These are phyloP conservation scores for Trichoderma sp. DNA, from an alignment of 2,329 filamentous ascomycete species.

Conservation along the genomic window DNA sequence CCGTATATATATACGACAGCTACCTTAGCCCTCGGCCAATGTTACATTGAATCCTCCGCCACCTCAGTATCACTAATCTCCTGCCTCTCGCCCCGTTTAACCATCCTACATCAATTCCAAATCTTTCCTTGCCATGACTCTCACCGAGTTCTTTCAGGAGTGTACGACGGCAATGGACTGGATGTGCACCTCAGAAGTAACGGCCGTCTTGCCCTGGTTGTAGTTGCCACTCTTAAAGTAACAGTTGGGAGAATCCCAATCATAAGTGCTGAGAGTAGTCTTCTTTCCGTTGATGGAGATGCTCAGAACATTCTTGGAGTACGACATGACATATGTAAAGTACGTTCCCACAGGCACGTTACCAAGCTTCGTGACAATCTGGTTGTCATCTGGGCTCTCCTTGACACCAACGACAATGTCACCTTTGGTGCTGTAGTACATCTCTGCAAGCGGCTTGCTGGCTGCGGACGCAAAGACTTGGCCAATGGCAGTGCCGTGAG, in stretches of 20 bases:
- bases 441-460: slow-evolving; percentile 42
- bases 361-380: slow-evolving; percentile 35
- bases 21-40: neutral
- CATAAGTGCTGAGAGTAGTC: slow-evolving; percentile 32
- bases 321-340: slow-evolving; percentile 42
- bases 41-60: neutral
- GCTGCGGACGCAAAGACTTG: slow-evolving; percentile 41
- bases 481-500: slow-evolving; percentile 36
- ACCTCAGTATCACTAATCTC: neutral
- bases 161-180: slow-evolving; percentile 24
- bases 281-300: slow-evolving; percentile 35
- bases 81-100: no score
- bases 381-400: slow-evolving; percentile 32
- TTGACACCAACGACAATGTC: slow-evolving; percentile 39
- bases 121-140: neutral
- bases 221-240: slow-evolving; percentile 44
- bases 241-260: slow-evolving; percentile 34
- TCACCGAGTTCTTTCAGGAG: slow-evolving; percentile 29
- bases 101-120: neutral
- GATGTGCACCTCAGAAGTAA: slow-evolving; percentile 31
- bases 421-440: slow-evolving; percentile 41
- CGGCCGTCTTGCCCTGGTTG: slow-evolving; percentile 35
- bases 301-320: slow-evolving; percentile 36
- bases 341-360: slow-evolving; percentile 35
- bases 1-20: neutral